phyloP scores from a whole-genome alignment of 2,329 filamentous ascomycete species.

The Dothistroma pini region DNA sequence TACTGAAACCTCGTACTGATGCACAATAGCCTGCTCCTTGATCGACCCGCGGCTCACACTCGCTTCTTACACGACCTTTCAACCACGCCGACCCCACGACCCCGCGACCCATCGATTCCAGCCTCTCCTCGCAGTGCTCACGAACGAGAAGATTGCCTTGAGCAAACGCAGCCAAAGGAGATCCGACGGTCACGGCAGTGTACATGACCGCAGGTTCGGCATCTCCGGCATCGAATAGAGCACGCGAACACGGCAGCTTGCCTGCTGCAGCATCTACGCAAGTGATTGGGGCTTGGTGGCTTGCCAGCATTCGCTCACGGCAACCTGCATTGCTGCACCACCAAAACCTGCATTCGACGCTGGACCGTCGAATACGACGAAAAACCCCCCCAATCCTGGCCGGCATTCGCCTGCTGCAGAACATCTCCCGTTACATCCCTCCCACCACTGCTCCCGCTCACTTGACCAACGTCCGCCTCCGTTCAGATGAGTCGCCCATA shows the following conservation, averaged over 20 bases:
- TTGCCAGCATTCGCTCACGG: constrained; percentile 7
- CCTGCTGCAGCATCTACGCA: constrained; percentile 3
- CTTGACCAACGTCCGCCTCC: constrained; percentile 7
- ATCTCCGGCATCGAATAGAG: constrained; percentile 1
- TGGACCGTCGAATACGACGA: constrained; percentile 9
- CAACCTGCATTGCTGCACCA: constrained; percentile 4
- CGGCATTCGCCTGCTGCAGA: constrained; percentile 9
- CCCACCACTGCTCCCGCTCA: neutral
- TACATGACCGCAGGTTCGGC: constrained; percentile 7
- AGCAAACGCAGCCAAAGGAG: constrained; percentile 6
- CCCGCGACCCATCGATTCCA: constrained; percentile 2
- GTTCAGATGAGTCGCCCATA: constrained; percentile 19
- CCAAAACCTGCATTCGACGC: constrained; percentile 13
- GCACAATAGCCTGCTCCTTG: neutral
- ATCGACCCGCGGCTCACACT: neutral
- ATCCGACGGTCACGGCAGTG: neutral
- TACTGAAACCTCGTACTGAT: neutral
- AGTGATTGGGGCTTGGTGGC: neutral
- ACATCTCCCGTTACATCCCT: neutral
- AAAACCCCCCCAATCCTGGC: constrained; percentile 11
- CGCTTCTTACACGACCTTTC: constrained; percentile 1
- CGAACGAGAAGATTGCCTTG: constrained; percentile 15
- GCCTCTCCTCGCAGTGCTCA: constrained; percentile 2
- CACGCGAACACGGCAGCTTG: constrained; percentile 8
- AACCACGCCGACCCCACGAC: constrained; percentile 11